Evolutionary conservation across 2,329 filamentous ascomycete species (phyloP).

Genomic region (Pezizomycotina sp.): DNA sequence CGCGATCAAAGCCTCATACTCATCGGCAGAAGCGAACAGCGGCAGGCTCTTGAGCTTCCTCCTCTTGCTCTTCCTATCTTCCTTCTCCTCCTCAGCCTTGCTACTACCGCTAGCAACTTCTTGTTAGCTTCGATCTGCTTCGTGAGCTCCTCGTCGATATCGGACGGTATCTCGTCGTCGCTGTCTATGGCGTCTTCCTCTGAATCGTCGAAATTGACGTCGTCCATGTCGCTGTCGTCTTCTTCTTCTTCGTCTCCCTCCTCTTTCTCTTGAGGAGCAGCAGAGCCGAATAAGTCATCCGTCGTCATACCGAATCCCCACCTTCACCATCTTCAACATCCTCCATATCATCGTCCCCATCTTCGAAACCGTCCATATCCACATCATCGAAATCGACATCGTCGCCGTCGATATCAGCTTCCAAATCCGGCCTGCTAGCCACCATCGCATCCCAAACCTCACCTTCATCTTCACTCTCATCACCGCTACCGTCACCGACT

Average conservation of each 20-base stretch:
- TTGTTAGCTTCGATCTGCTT: constrained; percentile 12
- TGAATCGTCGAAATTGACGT: constrained; percentile 30
- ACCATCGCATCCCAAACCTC: constrained; percentile 89
- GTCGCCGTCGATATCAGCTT: constrained; percentile 44
- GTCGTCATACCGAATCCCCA: constrained; percentile 25
- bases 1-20: constrained; percentile 49
- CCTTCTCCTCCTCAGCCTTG: constrained; percentile 4
- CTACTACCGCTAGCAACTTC: constrained; percentile 30
- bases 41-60: constrained; percentile 79
- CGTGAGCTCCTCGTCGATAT: constrained; percentile 18
- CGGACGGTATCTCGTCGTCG: constrained; percentile 16
- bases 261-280: constrained; percentile 36
- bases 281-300: constrained; percentile 31
- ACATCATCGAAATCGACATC: constrained; percentile 36
- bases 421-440: constrained; percentile 59
- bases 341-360: constrained; percentile 35
- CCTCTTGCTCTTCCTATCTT: constrained; percentile 43
- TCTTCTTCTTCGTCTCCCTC: constrained; percentile 34
- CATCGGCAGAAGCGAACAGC: constrained; percentile 81
- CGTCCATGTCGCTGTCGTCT: constrained; percentile 33
- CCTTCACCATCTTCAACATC: constrained; percentile 31
- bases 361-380: constrained; percentile 40
- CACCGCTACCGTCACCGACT: constrained; percentile 32
- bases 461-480: constrained; percentile 49
- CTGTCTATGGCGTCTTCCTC: constrained; percentile 29